Conservation (phyloP, 805 yeast genomes). For the Yarrowia sp. region DNA sequence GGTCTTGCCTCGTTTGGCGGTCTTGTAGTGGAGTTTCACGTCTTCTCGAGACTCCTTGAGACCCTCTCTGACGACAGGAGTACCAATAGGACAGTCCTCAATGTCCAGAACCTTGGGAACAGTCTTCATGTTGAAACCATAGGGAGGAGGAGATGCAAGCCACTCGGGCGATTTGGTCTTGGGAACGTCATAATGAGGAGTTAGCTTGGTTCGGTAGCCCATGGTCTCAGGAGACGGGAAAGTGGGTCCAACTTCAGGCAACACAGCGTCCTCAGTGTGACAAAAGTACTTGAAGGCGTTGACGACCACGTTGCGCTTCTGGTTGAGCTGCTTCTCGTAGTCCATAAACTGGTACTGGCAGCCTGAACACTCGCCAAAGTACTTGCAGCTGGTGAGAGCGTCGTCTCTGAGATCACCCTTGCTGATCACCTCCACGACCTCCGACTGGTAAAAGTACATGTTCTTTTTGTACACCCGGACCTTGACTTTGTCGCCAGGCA, state of each 20-base stretch:
- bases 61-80: conserved; percentile 76
- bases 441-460: conserved; percentile 75
- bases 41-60: conserved; percentile 69
- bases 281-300: conserved; percentile 81
- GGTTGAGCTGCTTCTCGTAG: conserved; percentile 72
- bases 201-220: conserved; percentile 86
- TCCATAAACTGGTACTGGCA: conserved; percentile 87
- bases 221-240: conserved; percentile 78
- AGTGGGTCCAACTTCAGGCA: conserved; percentile 68
- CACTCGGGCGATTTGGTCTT: conserved; percentile 52
- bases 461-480: conserved; percentile 80
- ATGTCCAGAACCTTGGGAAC: conserved; percentile 76
- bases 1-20: conserved; percentile 82
- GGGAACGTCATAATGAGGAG: conserved; percentile 93
- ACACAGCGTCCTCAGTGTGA: conserved; percentile 55
- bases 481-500: conserved; percentile 81
- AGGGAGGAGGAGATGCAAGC: conserved; percentile 61
- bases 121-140: conserved; percentile 91
- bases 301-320: conserved; percentile 75
- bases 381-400: conserved; percentile 70
- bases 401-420: conserved; percentile 59
- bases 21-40: conserved; percentile 58
- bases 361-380: conserved; percentile 93
- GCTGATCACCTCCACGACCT: conserved; percentile 62
- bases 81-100: conserved; percentile 93